A percentile compares a stretch with the other conserved stretches of the same genome.
phyloP scores from a whole-genome alignment of 2,329 filamentous ascomycete genomes.

The Fusarium xyrophilum region DNA sequence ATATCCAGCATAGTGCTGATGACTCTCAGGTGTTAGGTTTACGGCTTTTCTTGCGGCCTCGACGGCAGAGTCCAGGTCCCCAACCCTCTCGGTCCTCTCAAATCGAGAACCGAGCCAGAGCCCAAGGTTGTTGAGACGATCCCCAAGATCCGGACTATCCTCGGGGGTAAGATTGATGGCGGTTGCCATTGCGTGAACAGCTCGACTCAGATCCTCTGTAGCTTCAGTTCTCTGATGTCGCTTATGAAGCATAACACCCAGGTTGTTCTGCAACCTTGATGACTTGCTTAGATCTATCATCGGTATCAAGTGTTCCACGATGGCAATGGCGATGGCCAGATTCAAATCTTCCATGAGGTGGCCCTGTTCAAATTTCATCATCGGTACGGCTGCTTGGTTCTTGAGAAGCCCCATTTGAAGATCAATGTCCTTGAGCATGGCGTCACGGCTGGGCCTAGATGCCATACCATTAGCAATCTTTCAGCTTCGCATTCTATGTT shows the following conservation, averaged over 20 bases:
- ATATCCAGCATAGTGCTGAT: background rate
- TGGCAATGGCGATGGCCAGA: background rate
- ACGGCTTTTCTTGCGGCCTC: background rate
- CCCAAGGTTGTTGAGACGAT: background rate
- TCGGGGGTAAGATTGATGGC: background rate
- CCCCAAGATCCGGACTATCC: background rate
- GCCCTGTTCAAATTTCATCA: background rate
- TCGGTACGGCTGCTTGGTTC: background rate
- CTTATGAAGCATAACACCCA: background rate
- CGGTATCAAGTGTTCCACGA: background rate
- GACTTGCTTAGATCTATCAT: background rate
- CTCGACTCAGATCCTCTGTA: background rate
- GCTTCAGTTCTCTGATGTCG: background rate
- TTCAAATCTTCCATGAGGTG: background rate
- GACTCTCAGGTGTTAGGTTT: background rate
- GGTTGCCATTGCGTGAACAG: background rate
- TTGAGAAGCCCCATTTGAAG: background rate
- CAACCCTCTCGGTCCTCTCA: background rate
- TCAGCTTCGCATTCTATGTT: accelerated
- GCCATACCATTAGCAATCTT: background rate
- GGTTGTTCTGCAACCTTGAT: background rate
- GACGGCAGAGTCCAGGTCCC: background rate
- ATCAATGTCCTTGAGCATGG: background rate
- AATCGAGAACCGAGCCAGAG: background rate
- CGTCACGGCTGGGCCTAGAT: background rate